Evolutionary conservation across 441 rosid species (phyloP), one percentile per base, ranked within the genome.

Genomic region (Bruguiera hainesii): DNA sequence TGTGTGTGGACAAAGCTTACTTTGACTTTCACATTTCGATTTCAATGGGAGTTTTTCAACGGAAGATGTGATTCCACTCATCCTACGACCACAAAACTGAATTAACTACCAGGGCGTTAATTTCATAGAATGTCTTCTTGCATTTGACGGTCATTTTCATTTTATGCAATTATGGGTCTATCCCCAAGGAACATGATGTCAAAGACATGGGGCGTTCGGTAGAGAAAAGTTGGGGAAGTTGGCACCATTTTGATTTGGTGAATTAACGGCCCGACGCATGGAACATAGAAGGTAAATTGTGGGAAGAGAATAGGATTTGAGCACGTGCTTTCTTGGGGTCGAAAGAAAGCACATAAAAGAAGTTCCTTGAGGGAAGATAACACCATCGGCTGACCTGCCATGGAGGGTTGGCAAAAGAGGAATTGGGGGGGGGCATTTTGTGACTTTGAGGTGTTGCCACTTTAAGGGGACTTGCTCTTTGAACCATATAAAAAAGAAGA

Each of bases 241-340:
- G 72, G 75, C 67, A 69, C 51, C n/a, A 39, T 20, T 46, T 42
- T 13, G 11, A 9, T 57, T 66, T 58, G 74, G 69, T 65, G 76
- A 74, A 37, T 51, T 65, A 31, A 52, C 20, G 49, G 42, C 35
- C 39, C 9, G 37, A 33, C 37, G 9, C 46, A 11, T 13, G 48
- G 4, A 13, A 13, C 3, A 42, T 42, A 61, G 48, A 71, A 64
- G 73, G 71, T 73, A 35, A 63, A 48, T 63, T 70, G 51, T 56
- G 80, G 68, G 67, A 60, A 56, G 52, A 59, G 58, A 68, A 68
- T 60, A 67, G 55, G 29, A 66, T 15, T 75, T 64, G 77, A 73
- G 73, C 66, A 72, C 28, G 61, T 39, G 46, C 46, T 39, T 39
- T 10, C 15, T 2, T 5, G 57, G 49, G 33, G 26, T 52, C 39